phyloP scores from a whole-genome alignment of 1,284 basidiomycete species.

The Acaromyces ingoldii region DNA sequence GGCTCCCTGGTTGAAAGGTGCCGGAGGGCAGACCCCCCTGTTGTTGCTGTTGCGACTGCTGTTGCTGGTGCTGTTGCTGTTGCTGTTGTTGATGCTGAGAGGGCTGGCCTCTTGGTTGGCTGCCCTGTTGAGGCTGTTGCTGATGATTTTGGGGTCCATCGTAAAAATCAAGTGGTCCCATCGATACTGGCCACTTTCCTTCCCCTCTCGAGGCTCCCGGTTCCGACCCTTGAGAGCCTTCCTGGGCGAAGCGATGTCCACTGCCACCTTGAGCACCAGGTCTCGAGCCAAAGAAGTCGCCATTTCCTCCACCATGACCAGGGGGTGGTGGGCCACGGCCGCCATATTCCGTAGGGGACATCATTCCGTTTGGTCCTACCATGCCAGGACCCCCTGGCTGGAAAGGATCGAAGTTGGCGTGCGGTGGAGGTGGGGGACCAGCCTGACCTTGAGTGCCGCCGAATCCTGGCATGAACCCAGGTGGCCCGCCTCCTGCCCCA shows the following conservation, averaged over 20 bases:
- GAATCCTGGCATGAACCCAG: too few relatives aligned
- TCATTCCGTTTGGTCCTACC: too few relatives aligned
- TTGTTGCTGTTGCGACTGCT: conserved; percentile 10
- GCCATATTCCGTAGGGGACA: too few relatives aligned
- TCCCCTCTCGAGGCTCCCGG: neutral
- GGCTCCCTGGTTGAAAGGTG: too few relatives aligned
- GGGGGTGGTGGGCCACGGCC: too few relatives aligned
- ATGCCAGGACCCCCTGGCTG: too few relatives aligned
- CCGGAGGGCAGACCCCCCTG: conserved; percentile 12
- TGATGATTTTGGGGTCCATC: conserved; percentile 8
- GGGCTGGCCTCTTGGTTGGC: neutral
- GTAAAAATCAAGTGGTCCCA: conserved; percentile 40
- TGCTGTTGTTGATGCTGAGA: conserved; percentile 8
- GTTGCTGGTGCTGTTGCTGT: conserved; percentile 12
- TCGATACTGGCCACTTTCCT: conserved; percentile 2
- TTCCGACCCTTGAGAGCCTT: neutral
- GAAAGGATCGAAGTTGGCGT: too few relatives aligned
- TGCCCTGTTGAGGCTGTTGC: neutral
- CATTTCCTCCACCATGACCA: too few relatives aligned
- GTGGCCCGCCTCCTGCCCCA: too few relatives aligned
- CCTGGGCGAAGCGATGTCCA: neutral
- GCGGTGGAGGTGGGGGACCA: too few relatives aligned
- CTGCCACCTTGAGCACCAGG: too few relatives aligned
- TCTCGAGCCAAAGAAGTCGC: neutral
- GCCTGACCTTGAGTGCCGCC: too few relatives aligned